Base-by-base conservation (phyloP, 2,329 filamentous ascomycete genomes). In the Sporothrix curviconia region DNA sequence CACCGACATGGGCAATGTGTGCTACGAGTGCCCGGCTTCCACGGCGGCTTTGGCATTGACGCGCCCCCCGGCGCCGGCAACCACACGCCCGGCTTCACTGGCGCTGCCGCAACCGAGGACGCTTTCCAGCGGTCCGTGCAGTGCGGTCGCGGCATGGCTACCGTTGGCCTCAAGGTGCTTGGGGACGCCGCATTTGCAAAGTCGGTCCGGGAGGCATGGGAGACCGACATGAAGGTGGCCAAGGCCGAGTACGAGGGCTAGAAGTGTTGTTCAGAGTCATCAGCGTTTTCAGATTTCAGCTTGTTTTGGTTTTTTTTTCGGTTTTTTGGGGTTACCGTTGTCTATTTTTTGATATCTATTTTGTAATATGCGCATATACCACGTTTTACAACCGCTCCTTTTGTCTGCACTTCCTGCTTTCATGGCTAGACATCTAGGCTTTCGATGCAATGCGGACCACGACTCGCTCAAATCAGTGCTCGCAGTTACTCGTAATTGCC, bases 21-120 rank as follows among this genome's bases (percentile, higher is more conserved):
- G 72, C 14, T 75, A 76, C 54, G 70, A 68, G 25, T 71, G 74
- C 12, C 74, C 74, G 1, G 72, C 1, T 75, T 76, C 60, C 72
- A 76, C 55, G 72, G 71, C 1, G 68, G 69, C 9, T 76, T 76
- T 60, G 70, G 69, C 19, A 75, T 76, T 50, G 66, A 65, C 4
- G 67, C 68, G 0, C 65, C 69, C 14, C 60, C 62, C 59, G 68
- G 69, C 60, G 64, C 65, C 43, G 70, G 71, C 30, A 76, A 76
- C 60, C 74, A 76, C 60, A 76, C 74, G 0, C 70, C 69, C 17
- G 65, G 70, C 8, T 76, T 76, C 60, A 68, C 73, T 0, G 67
- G 63, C 4, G 72, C 69, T 0, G 71, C 72, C 0, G 72, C 69
- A 12, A 74, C 71, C 0, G 60, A 68, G 0, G 70, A 74, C 22